Conservation (phyloP, 1,284 basidiomycete species). For the Moniliophthora roreri region DNA sequence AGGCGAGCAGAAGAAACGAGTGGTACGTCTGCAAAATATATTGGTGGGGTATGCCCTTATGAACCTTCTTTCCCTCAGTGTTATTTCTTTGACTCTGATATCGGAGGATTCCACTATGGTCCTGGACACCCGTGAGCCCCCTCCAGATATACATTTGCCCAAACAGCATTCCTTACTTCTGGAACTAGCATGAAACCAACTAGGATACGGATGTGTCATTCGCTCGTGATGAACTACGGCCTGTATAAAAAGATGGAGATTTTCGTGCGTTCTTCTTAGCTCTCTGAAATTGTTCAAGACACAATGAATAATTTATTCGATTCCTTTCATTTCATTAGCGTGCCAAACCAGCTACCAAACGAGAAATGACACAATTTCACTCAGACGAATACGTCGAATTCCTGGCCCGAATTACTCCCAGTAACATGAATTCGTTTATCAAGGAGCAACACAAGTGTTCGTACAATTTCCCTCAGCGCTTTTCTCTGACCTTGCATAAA, state of each 20-base stretch:
- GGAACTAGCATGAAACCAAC: conserved; percentile 88
- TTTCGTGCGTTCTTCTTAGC: conserved; percentile 63
- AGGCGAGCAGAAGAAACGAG: conserved; percentile 83
- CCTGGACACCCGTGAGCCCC: conserved; percentile 81
- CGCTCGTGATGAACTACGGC: conserved; percentile 99
- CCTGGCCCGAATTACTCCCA: conserved; percentile 79
- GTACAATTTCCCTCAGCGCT: conserved; percentile 22
- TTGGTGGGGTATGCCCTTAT: conserved; percentile 5
- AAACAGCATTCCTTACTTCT: conserved; percentile 13
- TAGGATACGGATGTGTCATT: conserved; percentile 98
- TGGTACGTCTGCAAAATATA: conserved; percentile 54
- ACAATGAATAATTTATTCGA: not conserved
- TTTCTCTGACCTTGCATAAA: not conserved
- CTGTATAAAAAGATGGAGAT: conserved; percentile 98
- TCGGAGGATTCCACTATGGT: conserved; percentile 98
- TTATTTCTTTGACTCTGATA: conserved; percentile 98
- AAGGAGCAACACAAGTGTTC: conserved; percentile 97
- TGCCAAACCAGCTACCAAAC: conserved; percentile 98
- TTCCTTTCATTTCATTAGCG: conserved; percentile 50
- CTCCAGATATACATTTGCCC: not conserved
- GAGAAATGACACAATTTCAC: conserved; percentile 96
- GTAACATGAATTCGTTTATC: conserved; percentile 84
- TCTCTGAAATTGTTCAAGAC: not conserved
- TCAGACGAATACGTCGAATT: conserved; percentile 95
- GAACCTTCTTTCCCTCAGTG: conserved; percentile 52